These are phyloP conservation scores for Xylaria acuta DNA, from an alignment of 495 filamentous ascomycete genomes.

Conservation along the genomic window DNA sequence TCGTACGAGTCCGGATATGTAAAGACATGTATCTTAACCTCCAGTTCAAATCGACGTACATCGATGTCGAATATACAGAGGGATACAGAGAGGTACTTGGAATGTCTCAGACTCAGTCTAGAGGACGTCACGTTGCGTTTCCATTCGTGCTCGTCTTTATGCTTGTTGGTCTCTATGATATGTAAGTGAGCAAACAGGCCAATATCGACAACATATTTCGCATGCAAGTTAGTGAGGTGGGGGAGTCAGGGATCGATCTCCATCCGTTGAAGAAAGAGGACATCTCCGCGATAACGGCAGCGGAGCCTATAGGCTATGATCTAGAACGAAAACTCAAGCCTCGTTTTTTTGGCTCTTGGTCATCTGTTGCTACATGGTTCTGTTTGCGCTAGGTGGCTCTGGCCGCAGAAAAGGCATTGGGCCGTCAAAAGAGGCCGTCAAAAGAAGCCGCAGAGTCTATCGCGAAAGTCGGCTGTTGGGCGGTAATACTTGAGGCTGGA, in stretches of 20 bases:
- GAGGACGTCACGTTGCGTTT: background rate
- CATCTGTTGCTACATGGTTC: background rate
- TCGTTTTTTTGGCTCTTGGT: conserved; percentile 5
- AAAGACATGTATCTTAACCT: background rate
- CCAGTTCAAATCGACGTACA: background rate
- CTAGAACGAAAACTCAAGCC: background rate
- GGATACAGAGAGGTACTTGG: conserved; percentile 7
- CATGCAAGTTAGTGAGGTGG: conserved; percentile 19
- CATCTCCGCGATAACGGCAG: conserved; percentile 4
- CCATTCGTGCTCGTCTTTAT: conserved; percentile 7
- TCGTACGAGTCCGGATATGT: background rate
- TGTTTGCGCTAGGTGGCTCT: background rate
- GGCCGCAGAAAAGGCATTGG: background rate
- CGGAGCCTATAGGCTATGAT: conserved; percentile 14
- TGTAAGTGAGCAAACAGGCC: conserved; percentile 17
- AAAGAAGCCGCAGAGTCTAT: background rate
- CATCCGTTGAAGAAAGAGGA: conserved; percentile 8
- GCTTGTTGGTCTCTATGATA: conserved; percentile 18
- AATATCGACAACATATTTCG: background rate
- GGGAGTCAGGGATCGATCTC: background rate
- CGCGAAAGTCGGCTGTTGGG: conserved; percentile 4
- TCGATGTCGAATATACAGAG: conserved; percentile 8
- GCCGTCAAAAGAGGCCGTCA: too few species aligned
- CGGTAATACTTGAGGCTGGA: background rate
- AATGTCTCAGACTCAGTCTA: background rate